A percentile compares a stretch with the other conserved stretches of the same genome.
Conservation (phyloP, 2,329 filamentous ascomycete species). For the Colletotrichum truncatum region DNA sequence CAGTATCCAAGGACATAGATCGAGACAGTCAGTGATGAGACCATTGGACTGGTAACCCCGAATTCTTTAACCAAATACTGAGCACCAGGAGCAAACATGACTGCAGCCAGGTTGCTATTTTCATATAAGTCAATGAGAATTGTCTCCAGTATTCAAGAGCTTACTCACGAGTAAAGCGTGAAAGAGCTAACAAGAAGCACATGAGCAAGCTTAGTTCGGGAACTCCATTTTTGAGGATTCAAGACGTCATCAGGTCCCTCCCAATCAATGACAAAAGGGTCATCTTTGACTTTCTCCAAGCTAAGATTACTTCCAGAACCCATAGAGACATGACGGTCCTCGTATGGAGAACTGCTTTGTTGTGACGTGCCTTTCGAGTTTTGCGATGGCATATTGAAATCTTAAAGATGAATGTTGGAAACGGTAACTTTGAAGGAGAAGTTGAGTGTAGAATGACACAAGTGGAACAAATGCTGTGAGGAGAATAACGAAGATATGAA, state of each 20-base stretch:
- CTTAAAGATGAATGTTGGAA: neutral
- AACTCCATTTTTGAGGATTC: slow-evolving; percentile 69
- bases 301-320: neutral
- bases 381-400: neutral
- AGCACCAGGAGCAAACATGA: slow-evolving; percentile 66
- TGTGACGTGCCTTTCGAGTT: neutral
- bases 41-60: slow-evolving; percentile 48
- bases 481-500: no score
- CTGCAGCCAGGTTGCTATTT: slow-evolving; percentile 47
- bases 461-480: no score
- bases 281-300: neutral
- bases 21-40: slow-evolving; percentile 64
- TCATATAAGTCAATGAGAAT: neutral
- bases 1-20: slow-evolving; percentile 73
- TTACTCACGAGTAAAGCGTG: slow-evolving; percentile 43
- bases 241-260: slow-evolving; percentile 64
- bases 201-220: slow-evolving; percentile 46
- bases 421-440: no score
- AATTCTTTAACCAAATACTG: slow-evolving; percentile 61
- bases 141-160: neutral
- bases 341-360: neutral
- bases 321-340: neutral
- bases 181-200: slow-evolving; percentile 49
- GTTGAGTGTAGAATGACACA: no score
- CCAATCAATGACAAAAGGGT: slow-evolving; percentile 60